Evolutionary conservation across 2,329 filamentous ascomycete species (phyloP).

Genomic region (Akanthomyces muscarius): DNA sequence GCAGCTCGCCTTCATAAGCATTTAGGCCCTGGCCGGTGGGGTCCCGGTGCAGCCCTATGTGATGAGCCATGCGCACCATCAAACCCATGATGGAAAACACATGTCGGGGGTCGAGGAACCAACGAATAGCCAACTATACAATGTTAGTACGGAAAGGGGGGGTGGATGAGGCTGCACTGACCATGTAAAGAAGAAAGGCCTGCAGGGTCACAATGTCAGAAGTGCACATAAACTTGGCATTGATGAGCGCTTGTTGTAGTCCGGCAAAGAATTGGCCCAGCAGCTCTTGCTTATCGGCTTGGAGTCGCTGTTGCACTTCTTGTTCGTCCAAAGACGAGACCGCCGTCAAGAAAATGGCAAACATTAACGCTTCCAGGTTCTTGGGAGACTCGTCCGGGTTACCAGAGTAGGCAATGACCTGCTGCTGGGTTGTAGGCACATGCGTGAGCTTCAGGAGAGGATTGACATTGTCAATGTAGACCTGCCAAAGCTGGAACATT

Average conservation of each 20-base stretch:
- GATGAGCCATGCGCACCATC: slow-evolving; percentile 62
- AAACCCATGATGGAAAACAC: slow-evolving; percentile 54
- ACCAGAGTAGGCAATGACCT: slow-evolving; percentile 58
- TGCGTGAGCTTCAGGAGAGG: slow-evolving; percentile 66
- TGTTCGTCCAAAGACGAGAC: slow-evolving; percentile 55
- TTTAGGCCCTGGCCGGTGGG: slow-evolving; percentile 47
- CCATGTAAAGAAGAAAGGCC: slow-evolving; percentile 63
- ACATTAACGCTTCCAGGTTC: slow-evolving; percentile 63
- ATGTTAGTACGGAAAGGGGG: slow-evolving; percentile 8
- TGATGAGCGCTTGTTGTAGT: slow-evolving; percentile 61
- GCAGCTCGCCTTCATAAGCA: slow-evolving; percentile 63
- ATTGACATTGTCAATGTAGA: slow-evolving; percentile 66
- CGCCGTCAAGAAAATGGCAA: slow-evolving; percentile 59
- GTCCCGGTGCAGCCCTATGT: slow-evolving; percentile 66
- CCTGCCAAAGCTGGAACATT: slow-evolving; percentile 64
- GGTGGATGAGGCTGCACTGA: slow-evolving; percentile 26
- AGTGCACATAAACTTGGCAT: slow-evolving; percentile 62
- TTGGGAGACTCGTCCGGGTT: slow-evolving; percentile 51
- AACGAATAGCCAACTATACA: slow-evolving; percentile 43
- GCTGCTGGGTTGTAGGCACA: slow-evolving; percentile 59
- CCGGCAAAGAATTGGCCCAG: slow-evolving; percentile 52
- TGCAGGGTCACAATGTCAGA: slow-evolving; percentile 63
- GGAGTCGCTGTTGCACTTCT: slow-evolving; percentile 52
- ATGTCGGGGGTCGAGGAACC: slow-evolving; percentile 54
- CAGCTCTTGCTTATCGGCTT: slow-evolving; percentile 48